These are phyloP conservation scores for Cairneyella variabilis DNA, from an alignment of 495 filamentous ascomycete species.

Conservation along the genomic window DNA sequence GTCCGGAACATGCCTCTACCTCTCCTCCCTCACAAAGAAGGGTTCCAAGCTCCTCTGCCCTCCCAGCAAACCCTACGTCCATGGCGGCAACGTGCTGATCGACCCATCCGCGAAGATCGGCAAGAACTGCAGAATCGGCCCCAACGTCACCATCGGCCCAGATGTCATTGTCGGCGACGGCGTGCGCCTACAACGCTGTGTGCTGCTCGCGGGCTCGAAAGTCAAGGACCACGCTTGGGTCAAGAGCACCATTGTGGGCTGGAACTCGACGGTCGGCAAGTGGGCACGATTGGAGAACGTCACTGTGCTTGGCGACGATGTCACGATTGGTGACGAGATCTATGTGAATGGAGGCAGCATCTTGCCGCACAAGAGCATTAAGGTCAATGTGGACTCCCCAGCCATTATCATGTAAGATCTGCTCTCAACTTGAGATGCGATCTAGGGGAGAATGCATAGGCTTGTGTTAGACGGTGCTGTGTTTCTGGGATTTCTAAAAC, in stretches of 20 bases:
- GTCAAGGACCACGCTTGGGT: constrained; percentile 99
- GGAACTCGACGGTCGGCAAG: constrained; percentile 93
- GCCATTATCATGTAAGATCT: constrained; percentile 90
- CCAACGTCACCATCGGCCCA: constrained; percentile 95
- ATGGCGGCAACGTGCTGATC: constrained; percentile 95
- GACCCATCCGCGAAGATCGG: constrained; percentile 95
- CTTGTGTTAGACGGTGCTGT: too few relatives aligned
- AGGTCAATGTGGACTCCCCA: constrained; percentile 91
- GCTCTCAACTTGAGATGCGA: too few relatives aligned
- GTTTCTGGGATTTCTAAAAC: too few relatives aligned
- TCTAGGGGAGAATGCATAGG: too few relatives aligned
- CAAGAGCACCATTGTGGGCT: constrained; percentile 98
- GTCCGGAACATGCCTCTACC: constrained; percentile 92
- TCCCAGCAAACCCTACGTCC: constrained; percentile 71
- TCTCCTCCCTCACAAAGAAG: constrained; percentile 90
- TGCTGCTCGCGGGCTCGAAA: constrained; percentile 82
- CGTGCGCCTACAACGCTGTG: constrained; percentile 90
- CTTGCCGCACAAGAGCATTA: constrained; percentile 98
- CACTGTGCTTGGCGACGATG: constrained; percentile 93
- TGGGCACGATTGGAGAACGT: constrained; percentile 99
- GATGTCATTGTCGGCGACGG: constrained; percentile 94
- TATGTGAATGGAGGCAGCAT: constrained; percentile 98
- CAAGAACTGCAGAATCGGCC: constrained; percentile 97
- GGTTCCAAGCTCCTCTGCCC: constrained; percentile 80
- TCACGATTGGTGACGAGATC: constrained; percentile 97